phyloP scores from a whole-genome alignment of 2,329 filamentous ascomycete species.

The Apiospora kogelbergensis region DNA sequence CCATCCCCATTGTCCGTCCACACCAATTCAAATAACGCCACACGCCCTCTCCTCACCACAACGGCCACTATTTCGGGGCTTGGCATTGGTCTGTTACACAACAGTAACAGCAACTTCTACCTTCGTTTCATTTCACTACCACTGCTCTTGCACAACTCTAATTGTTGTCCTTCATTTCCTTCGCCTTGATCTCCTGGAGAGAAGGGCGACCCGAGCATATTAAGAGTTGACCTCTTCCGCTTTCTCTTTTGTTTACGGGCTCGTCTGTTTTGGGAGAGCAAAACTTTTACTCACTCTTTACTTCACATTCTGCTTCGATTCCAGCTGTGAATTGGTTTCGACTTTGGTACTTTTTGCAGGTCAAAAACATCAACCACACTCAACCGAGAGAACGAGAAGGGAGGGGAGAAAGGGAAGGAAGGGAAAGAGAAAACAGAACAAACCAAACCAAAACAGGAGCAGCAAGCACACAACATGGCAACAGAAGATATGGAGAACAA shows the following conservation, averaged over 20 bases:
- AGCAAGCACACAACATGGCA: neutral
- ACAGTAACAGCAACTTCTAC: neutral
- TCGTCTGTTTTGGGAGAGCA: neutral
- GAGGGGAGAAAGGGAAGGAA: neutral
- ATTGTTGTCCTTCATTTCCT: neutral
- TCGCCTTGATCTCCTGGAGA: neutral
- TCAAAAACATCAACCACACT: neutral
- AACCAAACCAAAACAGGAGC: neutral
- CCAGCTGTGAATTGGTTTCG: neutral
- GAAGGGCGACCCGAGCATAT: neutral
- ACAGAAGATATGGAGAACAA: neutral
- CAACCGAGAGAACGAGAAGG: neutral
- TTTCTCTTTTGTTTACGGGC: neutral
- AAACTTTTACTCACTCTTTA: neutral
- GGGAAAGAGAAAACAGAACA: neutral
- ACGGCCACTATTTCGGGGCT: neutral
- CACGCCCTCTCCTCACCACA: neutral
- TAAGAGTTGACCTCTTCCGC: slow-evolving; percentile 12
- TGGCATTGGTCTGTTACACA: neutral
- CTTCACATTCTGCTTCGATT: neutral
- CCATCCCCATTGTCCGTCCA: neutral
- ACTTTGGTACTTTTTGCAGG: neutral
- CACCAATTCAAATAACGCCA: neutral
- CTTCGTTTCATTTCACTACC: neutral
- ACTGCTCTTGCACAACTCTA: neutral